Base-by-base conservation (phyloP, 2,329 filamentous ascomycete genomes). In the Zymoseptoria crescenta region DNA sequence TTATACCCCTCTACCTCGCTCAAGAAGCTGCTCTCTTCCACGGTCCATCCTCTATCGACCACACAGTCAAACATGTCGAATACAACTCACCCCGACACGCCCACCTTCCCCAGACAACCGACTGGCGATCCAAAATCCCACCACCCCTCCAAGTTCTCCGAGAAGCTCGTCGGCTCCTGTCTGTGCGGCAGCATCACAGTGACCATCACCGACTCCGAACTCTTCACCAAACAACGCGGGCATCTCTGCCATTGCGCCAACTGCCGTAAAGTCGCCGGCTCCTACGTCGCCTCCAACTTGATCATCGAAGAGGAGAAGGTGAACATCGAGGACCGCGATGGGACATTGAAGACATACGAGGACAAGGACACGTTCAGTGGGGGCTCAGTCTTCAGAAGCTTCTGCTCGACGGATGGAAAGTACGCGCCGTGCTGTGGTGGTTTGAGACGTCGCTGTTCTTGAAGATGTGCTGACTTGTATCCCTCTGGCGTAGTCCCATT, bases 181-280 rank as follows among this genome's bases (percentile, higher is more conserved):
- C 73, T 79, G 48, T 80, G 78, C 67, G 76, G 76, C 56, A 72
- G 74, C 58, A 76, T 81, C 21, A 75, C 68, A n/a, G 77, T 81
- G 1, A 79, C 74, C 8, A 77, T 81, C 65, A 73, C 73, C 59
- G 79, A 81, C 61, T 62, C 65, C 10, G 76, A 80, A 19, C 75
- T 81, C 21, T 81, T 80, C 66, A 73, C 71, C 9, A 70, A 71
- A 35, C 72, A 72, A 6, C 69, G 77, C 29, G 79, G 79, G 1
- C 76, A 79, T 62, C 67, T 81, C 7, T 81, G 79, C 67, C 77
- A 81, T 62, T 81, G 80, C 68, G 68, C 72, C 35, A 82, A 81
- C 61, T 81, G 79, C 68, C 75, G 78, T 49, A 81, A 81, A 66
- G 73, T 76, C 0, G 73, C 78, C 1, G 79, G 79, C 52, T 75